phyloP scores from a whole-genome alignment of 352 stramenopile genomes.

The Pythium phragmiticola region DNA sequence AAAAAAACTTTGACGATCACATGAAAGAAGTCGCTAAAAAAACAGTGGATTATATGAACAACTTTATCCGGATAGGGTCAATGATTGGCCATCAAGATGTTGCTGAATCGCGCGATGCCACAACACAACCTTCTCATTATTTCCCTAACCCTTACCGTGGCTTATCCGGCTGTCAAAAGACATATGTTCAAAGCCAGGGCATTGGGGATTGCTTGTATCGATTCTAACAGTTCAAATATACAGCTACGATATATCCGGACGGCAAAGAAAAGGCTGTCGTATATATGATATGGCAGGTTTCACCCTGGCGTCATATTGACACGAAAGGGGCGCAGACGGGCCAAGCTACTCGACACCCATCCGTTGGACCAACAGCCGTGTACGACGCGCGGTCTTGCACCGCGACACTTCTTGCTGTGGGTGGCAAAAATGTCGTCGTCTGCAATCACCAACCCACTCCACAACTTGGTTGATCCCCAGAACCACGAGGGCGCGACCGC shows the following conservation, averaged over 20 bases:
- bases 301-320: slow-evolving; percentile 7
- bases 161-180: slow-evolving; percentile 6
- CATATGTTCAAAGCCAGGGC: slow-evolving; percentile 4
- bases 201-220: not conserved
- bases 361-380: slow-evolving; percentile 5
- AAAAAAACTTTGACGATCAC: too few relatives aligned
- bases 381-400: not conserved
- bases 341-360: slow-evolving; percentile 1
- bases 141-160: slow-evolving; percentile 4
- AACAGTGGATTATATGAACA: too few relatives aligned
- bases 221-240: not conserved
- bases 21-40: too few relatives aligned
- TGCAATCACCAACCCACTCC: not conserved
- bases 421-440: not conserved
- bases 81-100: too few relatives aligned
- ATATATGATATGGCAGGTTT: not conserved
- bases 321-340: slow-evolving; percentile 1
- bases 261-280: not conserved
- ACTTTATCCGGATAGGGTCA: too few relatives aligned
- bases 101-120: slow-evolving; percentile 8
- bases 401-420: not conserved
- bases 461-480: not conserved
- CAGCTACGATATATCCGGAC: not conserved
- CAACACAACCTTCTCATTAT: slow-evolving; percentile 8
- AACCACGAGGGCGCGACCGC: not conserved